Evolutionary conservation across 345 rosid species (phyloP).

Genomic region (Boechera divaricarpa): DNA sequence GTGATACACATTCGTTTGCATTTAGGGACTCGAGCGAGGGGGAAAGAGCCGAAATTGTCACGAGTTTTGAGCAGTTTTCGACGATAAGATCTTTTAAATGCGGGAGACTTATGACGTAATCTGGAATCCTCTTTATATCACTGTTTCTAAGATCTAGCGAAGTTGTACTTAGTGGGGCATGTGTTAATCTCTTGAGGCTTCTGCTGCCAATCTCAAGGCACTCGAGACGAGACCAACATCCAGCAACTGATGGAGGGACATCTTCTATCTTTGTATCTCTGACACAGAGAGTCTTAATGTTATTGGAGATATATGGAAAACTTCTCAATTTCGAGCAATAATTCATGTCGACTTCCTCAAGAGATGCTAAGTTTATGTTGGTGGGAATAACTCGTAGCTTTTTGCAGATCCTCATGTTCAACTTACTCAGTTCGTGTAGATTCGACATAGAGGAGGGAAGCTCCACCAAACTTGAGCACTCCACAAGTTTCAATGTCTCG

Average conservation of each 20-base stretch:
- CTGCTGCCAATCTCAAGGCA: neutral
- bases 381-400: slow-evolving; percentile 22
- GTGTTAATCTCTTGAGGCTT: slow-evolving; percentile 27
- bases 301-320: too few relatives aligned
- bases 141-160: too few relatives aligned
- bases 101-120: neutral
- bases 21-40: neutral
- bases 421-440: slow-evolving; percentile 22
- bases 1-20: slow-evolving; percentile 8
- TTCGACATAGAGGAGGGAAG: slow-evolving; percentile 25
- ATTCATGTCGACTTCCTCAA: slow-evolving; percentile 1
- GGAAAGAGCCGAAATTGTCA: slow-evolving; percentile 1
- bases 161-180: neutral
- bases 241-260: too few relatives aligned
- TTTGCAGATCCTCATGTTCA: neutral
- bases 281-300: too few relatives aligned
- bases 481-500: neutral
- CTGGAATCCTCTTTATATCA: slow-evolving; percentile 6
- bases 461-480: slow-evolving; percentile 34
- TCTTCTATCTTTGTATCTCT: too few relatives aligned
- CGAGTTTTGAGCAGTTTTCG: neutral
- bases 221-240: neutral
- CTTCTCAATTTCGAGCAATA: too few relatives aligned
- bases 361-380: slow-evolving; percentile 24
- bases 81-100: neutral